phyloP scores from a whole-genome alignment of 768 basidiomycete genomes.

The Xerocomellus intermedius region DNA sequence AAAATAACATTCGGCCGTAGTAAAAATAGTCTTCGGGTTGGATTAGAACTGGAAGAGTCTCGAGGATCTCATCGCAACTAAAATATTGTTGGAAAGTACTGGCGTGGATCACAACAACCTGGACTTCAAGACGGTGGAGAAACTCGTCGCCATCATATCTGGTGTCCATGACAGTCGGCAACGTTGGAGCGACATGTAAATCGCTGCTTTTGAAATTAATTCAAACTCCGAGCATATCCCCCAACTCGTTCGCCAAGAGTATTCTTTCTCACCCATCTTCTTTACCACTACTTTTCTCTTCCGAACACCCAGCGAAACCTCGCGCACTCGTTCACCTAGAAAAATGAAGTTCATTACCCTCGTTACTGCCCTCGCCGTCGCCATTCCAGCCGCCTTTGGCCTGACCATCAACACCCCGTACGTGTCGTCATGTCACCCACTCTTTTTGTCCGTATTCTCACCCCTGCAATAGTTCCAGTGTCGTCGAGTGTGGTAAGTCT shows the following conservation, averaged over 20 bases:
- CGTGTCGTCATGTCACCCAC: conserved; percentile 26
- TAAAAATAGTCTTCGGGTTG: not conserved
- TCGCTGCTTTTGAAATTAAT: conserved; percentile 17
- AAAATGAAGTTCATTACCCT: conserved; percentile 39
- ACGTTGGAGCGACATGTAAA: not conserved
- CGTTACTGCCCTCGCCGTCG: conserved; percentile 29
- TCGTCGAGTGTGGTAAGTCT: conserved; percentile 52
- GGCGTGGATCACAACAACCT: too few relatives aligned
- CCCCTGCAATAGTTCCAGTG: conserved; percentile 30
- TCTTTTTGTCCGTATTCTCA: conserved; percentile 4
- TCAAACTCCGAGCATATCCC: conserved; percentile 29
- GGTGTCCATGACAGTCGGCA: not conserved
- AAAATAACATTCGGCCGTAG: not conserved
- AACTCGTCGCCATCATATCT: not conserved
- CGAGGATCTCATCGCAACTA: too few relatives aligned
- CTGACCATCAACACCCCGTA: conserved; percentile 72
- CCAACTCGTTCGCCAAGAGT: not conserved
- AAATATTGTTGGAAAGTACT: too few relatives aligned
- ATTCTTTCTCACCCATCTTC: not conserved
- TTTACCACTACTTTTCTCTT: conserved; percentile 1
- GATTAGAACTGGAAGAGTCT: too few relatives aligned
- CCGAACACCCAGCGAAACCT: conserved; percentile 6
- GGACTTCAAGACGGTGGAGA: too few relatives aligned
- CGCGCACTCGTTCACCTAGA: conserved; percentile 18
- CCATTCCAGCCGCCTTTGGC: conserved; percentile 37